phyloP scores from a whole-genome alignment of 192 early-diverging fungal species.

The Glomus cerebriforme region DNA sequence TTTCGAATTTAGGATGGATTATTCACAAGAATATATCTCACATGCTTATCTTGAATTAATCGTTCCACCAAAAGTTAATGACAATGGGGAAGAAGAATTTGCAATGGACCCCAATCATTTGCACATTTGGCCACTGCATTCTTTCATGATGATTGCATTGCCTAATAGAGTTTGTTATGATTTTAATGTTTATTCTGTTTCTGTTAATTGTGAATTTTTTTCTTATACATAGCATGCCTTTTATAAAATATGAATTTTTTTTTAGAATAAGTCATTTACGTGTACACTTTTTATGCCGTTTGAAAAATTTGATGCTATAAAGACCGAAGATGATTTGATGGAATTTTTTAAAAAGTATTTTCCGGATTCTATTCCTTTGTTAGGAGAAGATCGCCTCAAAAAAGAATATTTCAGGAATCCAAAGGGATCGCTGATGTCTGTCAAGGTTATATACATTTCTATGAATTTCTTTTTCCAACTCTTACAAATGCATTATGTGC shows the following conservation, averaged over 20 bases:
- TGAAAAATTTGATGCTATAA: conserved; percentile 73
- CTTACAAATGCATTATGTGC: too few species aligned
- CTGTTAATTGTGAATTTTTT: not conserved
- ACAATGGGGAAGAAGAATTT: conserved; percentile 63
- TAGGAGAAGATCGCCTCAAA: conserved; percentile 72
- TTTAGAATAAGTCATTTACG: conserved; percentile 88
- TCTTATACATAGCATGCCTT: not conserved
- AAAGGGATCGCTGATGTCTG: conserved; percentile 78
- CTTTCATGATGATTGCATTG: conserved; percentile 97
- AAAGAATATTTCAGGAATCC: conserved; percentile 83
- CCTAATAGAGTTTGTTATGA: conserved; percentile 74
- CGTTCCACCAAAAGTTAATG: conserved; percentile 68
- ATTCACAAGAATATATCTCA: conserved; percentile 86
- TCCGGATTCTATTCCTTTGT: conserved; percentile 72
- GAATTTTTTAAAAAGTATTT: conserved; percentile 77
- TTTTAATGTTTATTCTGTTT: conserved; percentile 23
- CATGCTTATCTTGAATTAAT: conserved; percentile 91
- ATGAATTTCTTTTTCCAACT: too few species aligned
- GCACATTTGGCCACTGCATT: conserved; percentile 96
- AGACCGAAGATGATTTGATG: conserved; percentile 60
- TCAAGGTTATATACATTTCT: conserved; percentile 63
- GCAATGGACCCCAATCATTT: conserved; percentile 88
- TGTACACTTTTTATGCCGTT: conserved; percentile 97
- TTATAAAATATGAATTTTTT: not conserved
- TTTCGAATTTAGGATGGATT: conserved; percentile 66